Evolutionary conservation across 169 alveolate species (phyloP), one percentile per base, ranked within the genome.

Genomic region (Plasmodium gallinaceum): DNA sequence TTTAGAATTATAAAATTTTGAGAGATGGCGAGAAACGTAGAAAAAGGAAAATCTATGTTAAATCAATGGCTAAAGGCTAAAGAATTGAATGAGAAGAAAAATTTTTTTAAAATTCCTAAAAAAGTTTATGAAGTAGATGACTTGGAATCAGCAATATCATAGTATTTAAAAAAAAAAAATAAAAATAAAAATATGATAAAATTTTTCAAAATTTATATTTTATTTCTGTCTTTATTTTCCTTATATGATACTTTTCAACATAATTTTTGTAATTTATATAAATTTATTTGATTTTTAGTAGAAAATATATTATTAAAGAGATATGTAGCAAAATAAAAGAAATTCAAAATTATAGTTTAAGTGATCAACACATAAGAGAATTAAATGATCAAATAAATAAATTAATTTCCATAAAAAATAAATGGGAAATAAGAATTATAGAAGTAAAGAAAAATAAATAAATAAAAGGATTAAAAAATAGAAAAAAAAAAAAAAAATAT

Each of bases 381-480:
- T 75, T 98, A 72, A 98, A 98, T 93, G 99, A 98, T 92, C 98
- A 97, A 78, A 98, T 98, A 16, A 98, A 98, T 93, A 91, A 96
- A 52, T 95, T 97, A 43, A 93, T 97, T 18, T 96, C 97, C 58
- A 97, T 96, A 73, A 95, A 97, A 73, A 91, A 92, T 66, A 88
- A 90, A 26, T 98, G 99, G 98, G 99, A 98, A 85, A 98, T 96
- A 62, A 91, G 98, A 86, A 96, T 98, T 2, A 92, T 95, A 64
- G 97, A 96, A 89, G 94, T 98, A 85, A 97, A 98, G 1, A 98
- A 98, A 2, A 96, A 97, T 5, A 98, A 96, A 87, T 95, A 94
- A 9, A 92, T 95, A 64, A 96, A 96, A 89, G 94, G 97, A 85
- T 97, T 98, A 2, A 98, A 98, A 2, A 96, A 97, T 5, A 98